Evolutionary conservation across 306 rosid species (phyloP), one percentile per base, ranked within the genome.

Genomic region (Castanea mollissima): DNA sequence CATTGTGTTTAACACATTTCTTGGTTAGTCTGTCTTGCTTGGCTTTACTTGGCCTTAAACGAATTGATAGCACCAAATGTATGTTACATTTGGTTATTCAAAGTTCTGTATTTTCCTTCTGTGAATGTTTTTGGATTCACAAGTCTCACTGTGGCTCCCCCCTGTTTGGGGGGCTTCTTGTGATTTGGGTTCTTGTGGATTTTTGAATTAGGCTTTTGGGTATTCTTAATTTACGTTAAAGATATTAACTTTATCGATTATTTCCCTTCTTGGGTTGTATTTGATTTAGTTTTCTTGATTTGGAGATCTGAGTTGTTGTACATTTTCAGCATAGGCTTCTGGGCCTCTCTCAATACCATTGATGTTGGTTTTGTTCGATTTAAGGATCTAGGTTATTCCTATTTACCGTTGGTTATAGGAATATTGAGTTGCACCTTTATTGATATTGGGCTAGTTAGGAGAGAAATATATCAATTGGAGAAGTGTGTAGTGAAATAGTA

Each of bases 371-470:
- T 55, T 80, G 25, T 38, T 74, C 29, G 29, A 49, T 63, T 63
- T 78, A 51, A 78, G 80, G 86, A 74, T 77, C 69, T 78, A 80
- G 82, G 58, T 38, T 75, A 32, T 54, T 79, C 78, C 57, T 46
- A 69, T 55, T 41, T 75, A 54, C 71, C 72, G 71, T 21, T 23
- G 55, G 46, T 57, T 69, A 41, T 72, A n/a, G 78, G 62, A 35
- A 57, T 19, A 15, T 62, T 55, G 34, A 69, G 34, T 21, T 25
- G 72, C 46, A 19, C 21, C 35, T 15, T 31, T 25, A 55, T 60
- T 21, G 32, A 29, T 54, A 41, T 3, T 18, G 11, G 65, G 38
- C 58, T 38, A 32, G 34, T 62, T 13, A 1, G 44, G 44, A 32
- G 71, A 76, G 13, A n/a, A 58, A 70, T 25, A 56, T 11, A 12